A percentile compares a stretch with the other conserved stretches of the same genome.
These are phyloP conservation scores for Penicillium cinerascens DNA, from an alignment of 495 filamentous ascomycete genomes.

Conservation along the genomic window DNA sequence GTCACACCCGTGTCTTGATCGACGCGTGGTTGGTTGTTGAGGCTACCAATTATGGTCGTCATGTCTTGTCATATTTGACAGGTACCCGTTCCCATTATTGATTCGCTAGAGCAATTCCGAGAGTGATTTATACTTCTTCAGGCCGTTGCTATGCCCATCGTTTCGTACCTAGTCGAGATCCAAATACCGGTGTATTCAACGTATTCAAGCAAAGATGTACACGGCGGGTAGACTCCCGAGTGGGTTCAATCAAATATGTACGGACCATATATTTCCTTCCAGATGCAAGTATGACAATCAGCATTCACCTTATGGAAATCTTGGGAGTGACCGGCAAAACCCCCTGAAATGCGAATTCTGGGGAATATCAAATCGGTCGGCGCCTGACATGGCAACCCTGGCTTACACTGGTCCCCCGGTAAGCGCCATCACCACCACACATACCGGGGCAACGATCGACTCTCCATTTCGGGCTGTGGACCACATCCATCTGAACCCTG, in stretches of 20 bases:
- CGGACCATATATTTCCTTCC: neutral
- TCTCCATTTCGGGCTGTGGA: too few species aligned
- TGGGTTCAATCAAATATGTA: neutral
- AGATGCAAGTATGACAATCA: neutral
- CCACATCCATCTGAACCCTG: neutral
- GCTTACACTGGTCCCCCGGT: conserved; percentile 14
- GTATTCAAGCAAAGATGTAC: too few species aligned
- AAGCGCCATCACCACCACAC: conserved; percentile 11
- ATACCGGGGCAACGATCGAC: neutral
- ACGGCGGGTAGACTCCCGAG: too few species aligned
- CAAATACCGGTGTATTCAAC: neutral
- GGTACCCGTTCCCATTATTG: neutral
- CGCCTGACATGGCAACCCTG: conserved; percentile 3
- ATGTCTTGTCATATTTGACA: conserved; percentile 1
- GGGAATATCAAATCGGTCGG: conserved; percentile 3
- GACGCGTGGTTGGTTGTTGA: conserved; percentile 1
- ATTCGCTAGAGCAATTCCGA: neutral
- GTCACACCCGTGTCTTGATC: neutral
- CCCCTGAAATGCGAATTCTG: conserved; percentile 1
- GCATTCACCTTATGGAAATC: neutral
- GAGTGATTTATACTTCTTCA: too few species aligned
- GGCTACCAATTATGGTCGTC: neutral
- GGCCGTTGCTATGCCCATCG: neutral
- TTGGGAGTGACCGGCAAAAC: neutral
- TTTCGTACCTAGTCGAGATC: neutral